Conservation (phyloP, 1,284 basidiomycete species). For the Stygiomarasmius scandens region DNA sequence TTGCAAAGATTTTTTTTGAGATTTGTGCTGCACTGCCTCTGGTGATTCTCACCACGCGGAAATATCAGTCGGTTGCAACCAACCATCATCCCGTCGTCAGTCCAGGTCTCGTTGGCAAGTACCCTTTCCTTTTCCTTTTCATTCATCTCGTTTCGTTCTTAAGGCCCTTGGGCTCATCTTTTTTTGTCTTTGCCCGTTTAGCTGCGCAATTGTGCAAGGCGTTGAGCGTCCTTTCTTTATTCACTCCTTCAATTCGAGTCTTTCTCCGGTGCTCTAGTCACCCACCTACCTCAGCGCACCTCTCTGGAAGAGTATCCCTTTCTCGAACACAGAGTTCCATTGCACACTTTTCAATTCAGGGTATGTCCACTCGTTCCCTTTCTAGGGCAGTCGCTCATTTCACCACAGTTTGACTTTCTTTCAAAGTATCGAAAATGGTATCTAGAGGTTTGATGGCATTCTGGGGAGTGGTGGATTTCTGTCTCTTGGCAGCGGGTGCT, state of each 20-base stretch:
- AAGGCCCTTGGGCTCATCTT: slow-evolving; percentile 27
- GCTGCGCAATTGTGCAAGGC: slow-evolving; percentile 52
- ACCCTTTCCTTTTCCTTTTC: slow-evolving; percentile 7
- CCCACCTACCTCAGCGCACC: slow-evolving; percentile 28
- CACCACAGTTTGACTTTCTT: slow-evolving; percentile 9
- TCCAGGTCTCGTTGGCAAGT: slow-evolving; percentile 12
- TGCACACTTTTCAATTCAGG: neutral
- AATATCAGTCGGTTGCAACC: neutral
- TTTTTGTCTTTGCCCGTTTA: slow-evolving; percentile 33
- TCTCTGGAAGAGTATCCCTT: slow-evolving; percentile 19
- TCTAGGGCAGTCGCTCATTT: slow-evolving; percentile 18
- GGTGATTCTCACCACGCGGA: neutral
- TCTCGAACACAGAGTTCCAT: neutral
- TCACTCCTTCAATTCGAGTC: slow-evolving; percentile 24
- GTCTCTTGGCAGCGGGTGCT: slow-evolving; percentile 68
- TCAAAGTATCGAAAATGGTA: slow-evolving; percentile 54
- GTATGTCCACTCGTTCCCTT: neutral
- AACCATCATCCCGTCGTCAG: slow-evolving; percentile 2
- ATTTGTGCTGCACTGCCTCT: too few relatives aligned
- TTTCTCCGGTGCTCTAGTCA: slow-evolving; percentile 29
- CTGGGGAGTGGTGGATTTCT: slow-evolving; percentile 72
- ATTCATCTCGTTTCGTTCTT: slow-evolving; percentile 28
- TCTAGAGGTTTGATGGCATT: slow-evolving; percentile 68
- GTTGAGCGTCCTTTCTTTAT: slow-evolving; percentile 51
- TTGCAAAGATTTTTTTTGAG: too few relatives aligned